Conservation (phyloP, 176 grass and related monocot genomes). For the Aegilops longissima region DNA sequence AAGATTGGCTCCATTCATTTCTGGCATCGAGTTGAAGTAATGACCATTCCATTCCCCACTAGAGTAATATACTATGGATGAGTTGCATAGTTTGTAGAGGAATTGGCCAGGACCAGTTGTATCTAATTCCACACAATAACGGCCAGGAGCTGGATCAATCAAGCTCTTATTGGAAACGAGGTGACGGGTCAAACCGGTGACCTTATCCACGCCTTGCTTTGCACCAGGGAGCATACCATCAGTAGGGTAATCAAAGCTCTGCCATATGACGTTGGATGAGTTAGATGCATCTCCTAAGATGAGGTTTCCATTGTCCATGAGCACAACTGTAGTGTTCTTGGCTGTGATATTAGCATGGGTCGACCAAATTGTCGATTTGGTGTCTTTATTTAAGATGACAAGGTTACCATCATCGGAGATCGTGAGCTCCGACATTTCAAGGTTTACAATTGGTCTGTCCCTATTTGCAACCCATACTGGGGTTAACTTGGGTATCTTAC, state of each 20-base stretch:
- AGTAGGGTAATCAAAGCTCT: slow-evolving; percentile 59
- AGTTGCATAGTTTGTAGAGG: slow-evolving; percentile 28
- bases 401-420: slow-evolving; percentile 41
- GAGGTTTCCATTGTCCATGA: slow-evolving; percentile 45
- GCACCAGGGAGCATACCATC: slow-evolving; percentile 32
- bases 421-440: slow-evolving; percentile 13
- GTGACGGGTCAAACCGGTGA: slow-evolving; percentile 23
- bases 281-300: slow-evolving; percentile 38
- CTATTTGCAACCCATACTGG: slow-evolving; percentile 55
- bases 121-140: slow-evolving; percentile 43
- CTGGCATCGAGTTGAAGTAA: slow-evolving; percentile 35
- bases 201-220: slow-evolving; percentile 37
- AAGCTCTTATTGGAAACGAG: slow-evolving; percentile 43
- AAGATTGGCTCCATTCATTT: not conserved
- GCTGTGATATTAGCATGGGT: slow-evolving; percentile 15
- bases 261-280: slow-evolving; percentile 40
- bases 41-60: slow-evolving; percentile 52
- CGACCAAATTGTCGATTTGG: slow-evolving; percentile 37
- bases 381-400: slow-evolving; percentile 36
- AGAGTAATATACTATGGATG: slow-evolving; percentile 26
- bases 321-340: slow-evolving; percentile 30
- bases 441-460: slow-evolving; percentile 10
- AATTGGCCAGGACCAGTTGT: slow-evolving; percentile 11
- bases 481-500: slow-evolving; percentile 30
- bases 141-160: slow-evolving; percentile 38